phyloP scores from a whole-genome alignment of 163 green algal species.

The Chlamydomonas reinhardtii region DNA sequence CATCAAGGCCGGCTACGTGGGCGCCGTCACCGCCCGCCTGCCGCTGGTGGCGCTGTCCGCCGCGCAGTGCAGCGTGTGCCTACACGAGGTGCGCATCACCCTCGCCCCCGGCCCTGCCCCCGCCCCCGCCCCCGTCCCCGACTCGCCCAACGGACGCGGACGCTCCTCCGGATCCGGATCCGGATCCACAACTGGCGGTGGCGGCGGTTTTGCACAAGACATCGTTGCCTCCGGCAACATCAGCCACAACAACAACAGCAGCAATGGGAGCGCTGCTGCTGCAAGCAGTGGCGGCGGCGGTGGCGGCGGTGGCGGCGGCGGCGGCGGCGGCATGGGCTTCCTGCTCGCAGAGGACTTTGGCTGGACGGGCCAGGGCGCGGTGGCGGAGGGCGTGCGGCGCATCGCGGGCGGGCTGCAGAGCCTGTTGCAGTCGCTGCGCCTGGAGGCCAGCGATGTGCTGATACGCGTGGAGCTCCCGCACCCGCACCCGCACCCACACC shows the following conservation, averaged over 20 bases:
- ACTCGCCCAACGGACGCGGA: no score
- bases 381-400: constrained; percentile 57
- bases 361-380: constrained; percentile 25
- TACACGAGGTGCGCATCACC: constrained; percentile 65
- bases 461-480: constrained; percentile 56
- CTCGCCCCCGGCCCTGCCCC: neutral
- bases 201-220: neutral
- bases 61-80: constrained; percentile 50
- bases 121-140: neutral
- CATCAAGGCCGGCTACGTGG: constrained; percentile 63
- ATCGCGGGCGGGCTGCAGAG: constrained; percentile 66
- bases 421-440: constrained; percentile 63
- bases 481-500: neutral
- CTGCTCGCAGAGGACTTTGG: constrained; percentile 36
- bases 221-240: neutral
- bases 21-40: constrained; percentile 57
- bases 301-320: neutral
- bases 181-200: no score
- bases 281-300: neutral
- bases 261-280: neutral
- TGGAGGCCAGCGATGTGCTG: constrained; percentile 53
- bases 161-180: neutral
- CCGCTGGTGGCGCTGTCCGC: constrained; percentile 54
- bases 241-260: no score
- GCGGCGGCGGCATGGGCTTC: neutral